Base-by-base conservation (phyloP, 345 rosid species). In the Sonneratia alba region DNA sequence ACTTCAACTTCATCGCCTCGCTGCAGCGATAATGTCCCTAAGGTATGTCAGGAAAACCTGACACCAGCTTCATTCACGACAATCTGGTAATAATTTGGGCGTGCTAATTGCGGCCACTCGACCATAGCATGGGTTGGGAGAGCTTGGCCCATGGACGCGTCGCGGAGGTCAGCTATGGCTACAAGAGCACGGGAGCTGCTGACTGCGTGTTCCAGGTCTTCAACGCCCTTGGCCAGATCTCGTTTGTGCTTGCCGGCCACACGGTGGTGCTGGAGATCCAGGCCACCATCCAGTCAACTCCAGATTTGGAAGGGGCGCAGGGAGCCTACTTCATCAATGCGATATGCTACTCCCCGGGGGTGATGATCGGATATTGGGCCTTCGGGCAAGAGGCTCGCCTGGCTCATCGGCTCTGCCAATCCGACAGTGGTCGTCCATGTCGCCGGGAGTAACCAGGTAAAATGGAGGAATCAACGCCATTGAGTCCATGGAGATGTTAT, bases 1-100 rank as follows among this genome's bases (percentile, higher is more conserved):
- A 91, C 79, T 91, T 94, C 83, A 91, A 94, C 70, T 94, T 97
- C 34, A 91, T 94, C 36, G 96, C 97, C 81, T 94, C 59, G 98
- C 96, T 3, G 98, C 98, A 7, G 97, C 97, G 14, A 48, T 91
- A 78, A 91, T 94, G 97, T 94, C 98, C 9, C 91, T 94, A 27
- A 80, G 97, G 98, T 93, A 59, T 38, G 10, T 9, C 22, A 48
- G 15, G 36, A 1, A 32, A 22, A 38, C 21, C 38, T 24, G 4
- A 38, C 12, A 45, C 22, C 48, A 42, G 22, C 22, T 42, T 24
- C 55, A 40, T 71, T 66, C 45, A 21, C 1, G 14, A 24, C 18
- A 0, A 18, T 55, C 7, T 42, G 45, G 10, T 42, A 42, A 42
- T 42, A 5, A 42, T 42, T 56, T 22, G 36, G 42, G 21, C 19